Percentiles rank a stretch among this genome's conserved stretches.
These are phyloP conservation scores for Colletotrichum sansevieriae DNA, from an alignment of 2,329 filamentous ascomycete species.

Conservation along the genomic window DNA sequence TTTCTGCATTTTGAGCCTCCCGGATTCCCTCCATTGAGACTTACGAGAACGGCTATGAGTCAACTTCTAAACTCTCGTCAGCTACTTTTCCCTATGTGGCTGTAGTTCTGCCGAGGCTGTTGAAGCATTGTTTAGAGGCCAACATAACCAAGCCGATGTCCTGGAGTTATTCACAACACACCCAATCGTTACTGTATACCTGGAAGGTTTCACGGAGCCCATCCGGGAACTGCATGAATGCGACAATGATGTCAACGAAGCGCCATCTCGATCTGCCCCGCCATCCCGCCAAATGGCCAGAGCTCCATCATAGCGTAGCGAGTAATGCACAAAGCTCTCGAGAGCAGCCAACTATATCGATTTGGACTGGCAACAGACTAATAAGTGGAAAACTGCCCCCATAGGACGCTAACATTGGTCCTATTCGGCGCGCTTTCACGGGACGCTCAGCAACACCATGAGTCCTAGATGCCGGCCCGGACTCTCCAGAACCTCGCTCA, in stretches of 20 bases:
- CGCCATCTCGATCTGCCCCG: not conserved
- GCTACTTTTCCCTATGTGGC: too few species aligned
- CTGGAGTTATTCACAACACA: too few species aligned
- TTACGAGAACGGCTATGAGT: not conserved
- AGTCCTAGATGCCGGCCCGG: too few species aligned
- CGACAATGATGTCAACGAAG: constrained; percentile 11
- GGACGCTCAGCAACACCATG: not conserved
- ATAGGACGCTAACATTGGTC: not conserved
- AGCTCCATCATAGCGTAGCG: constrained; percentile 28
- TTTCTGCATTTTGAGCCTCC: not conserved
- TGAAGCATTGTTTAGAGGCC: too few species aligned
- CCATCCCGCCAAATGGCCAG: constrained; percentile 22
- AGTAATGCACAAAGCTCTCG: constrained; percentile 17
- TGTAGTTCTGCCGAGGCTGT: too few species aligned
- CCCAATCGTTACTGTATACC: too few species aligned
- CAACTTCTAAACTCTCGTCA: not conserved
- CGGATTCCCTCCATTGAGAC: not conserved
- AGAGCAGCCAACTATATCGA: constrained; percentile 14
- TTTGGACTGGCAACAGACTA: not conserved
- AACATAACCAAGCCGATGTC: too few species aligned
- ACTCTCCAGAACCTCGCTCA: not conserved
- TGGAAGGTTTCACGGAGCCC: too few species aligned
- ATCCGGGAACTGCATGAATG: not conserved
- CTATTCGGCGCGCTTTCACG: not conserved
- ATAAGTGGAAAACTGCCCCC: not conserved